A percentile compares a stretch with the other conserved stretches of the same genome.
phyloP scores from a whole-genome alignment of 2,329 filamentous ascomycete species.

The Xylariaceae sp. region DNA sequence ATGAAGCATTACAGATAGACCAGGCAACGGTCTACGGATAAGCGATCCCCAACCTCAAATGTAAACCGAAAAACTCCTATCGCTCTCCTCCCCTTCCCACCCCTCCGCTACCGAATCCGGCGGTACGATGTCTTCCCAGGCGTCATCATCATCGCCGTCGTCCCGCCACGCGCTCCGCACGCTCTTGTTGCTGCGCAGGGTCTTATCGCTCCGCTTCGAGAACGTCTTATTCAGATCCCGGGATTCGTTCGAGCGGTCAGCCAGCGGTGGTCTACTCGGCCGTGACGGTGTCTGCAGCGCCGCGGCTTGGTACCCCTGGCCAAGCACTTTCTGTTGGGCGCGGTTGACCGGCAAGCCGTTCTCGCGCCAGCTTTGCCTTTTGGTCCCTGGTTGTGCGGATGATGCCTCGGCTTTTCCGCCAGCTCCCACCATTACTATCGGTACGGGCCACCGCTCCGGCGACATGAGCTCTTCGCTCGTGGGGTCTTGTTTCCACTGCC shows the following conservation, averaged over 20 bases:
- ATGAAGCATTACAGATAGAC: constrained; percentile 2
- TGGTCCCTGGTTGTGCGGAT: too few species aligned
- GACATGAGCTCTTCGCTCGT: constrained; percentile 22
- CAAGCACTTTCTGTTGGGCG: too few species aligned
- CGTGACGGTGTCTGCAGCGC: too few species aligned
- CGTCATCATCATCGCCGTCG: constrained; percentile 29
- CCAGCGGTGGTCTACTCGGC: constrained; percentile 5
- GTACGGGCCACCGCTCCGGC: constrained; percentile 25
- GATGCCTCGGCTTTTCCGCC: too few species aligned
- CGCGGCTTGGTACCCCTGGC: not conserved
- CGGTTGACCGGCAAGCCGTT: too few species aligned
- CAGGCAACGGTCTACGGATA: constrained; percentile 1
- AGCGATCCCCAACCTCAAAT: constrained; percentile 24
- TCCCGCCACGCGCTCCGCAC: constrained; percentile 20
- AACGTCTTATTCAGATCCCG: constrained; percentile 13
- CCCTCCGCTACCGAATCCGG: constrained; percentile 27
- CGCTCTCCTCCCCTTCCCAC: constrained; percentile 26
- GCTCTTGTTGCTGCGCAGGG: constrained; percentile 24
- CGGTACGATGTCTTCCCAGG: constrained; percentile 31
- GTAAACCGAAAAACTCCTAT: constrained; percentile 32
- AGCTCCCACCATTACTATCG: constrained; percentile 11
- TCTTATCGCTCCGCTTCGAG: constrained; percentile 24
- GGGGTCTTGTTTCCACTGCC: constrained; percentile 25
- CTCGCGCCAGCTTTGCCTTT: too few species aligned
- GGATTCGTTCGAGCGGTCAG: constrained; percentile 19